These are phyloP conservation scores for Aphanomyces cochlioides DNA, from an alignment of 352 stramenopile genomes.

Conservation along the genomic window DNA sequence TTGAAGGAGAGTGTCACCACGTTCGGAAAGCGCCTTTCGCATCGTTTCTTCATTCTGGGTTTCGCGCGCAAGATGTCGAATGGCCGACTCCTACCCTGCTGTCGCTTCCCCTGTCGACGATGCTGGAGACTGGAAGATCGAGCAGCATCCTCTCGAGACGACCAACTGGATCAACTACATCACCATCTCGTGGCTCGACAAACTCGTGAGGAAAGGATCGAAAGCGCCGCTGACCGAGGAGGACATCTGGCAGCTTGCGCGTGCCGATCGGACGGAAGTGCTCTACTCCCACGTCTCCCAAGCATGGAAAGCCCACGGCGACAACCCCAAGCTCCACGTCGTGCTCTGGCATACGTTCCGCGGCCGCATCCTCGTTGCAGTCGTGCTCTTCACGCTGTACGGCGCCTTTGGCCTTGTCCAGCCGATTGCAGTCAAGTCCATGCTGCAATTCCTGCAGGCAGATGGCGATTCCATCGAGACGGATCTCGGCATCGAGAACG, in stretches of 20 bases:
- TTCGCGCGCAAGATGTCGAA: too few relatives aligned
- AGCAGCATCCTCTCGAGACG: constrained; percentile 38
- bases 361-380: constrained; percentile 38
- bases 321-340: constrained; percentile 39
- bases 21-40: too few relatives aligned
- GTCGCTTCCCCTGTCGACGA: too few relatives aligned
- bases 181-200: constrained; percentile 55
- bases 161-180: constrained; percentile 43
- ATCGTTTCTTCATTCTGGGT: too few relatives aligned
- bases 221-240: constrained; percentile 21
- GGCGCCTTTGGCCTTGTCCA: constrained; percentile 39
- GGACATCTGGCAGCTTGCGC: constrained; percentile 18
- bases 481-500: constrained; percentile 31
- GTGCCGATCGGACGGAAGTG: constrained; percentile 34
- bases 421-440: constrained; percentile 54
- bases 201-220: constrained; percentile 1
- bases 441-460: constrained; percentile 42
- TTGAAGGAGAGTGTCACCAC: too few relatives aligned
- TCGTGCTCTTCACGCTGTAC: constrained; percentile 39
- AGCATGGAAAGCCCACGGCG: constrained; percentile 32
- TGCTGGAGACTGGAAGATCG: too few relatives aligned
- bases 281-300: constrained; percentile 25
- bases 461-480: constrained; percentile 7
- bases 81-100: too few relatives aligned
- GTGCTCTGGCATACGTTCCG: constrained; percentile 48